Evolutionary conservation across 2,329 filamentous ascomycete species (phyloP).

Genomic region (Graphilbum sp.): DNA sequence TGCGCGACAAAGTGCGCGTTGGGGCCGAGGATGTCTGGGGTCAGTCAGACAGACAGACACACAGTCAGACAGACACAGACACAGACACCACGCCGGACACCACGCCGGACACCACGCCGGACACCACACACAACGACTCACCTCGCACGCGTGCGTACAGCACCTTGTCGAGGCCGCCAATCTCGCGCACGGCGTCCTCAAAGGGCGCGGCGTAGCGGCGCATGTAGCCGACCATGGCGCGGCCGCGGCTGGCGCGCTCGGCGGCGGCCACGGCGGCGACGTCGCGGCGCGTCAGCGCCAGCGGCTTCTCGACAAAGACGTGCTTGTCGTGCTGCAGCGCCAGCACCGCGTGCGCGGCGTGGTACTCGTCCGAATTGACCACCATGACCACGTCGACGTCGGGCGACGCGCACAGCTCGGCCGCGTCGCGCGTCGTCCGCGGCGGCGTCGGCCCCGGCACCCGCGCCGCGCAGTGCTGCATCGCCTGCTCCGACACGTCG

Average conservation of each 20-base stretch:
- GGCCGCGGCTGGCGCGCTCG: slow-evolving; percentile 23
- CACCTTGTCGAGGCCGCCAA: slow-evolving; percentile 32
- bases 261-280: slow-evolving; percentile 30
- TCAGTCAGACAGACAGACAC: slow-evolving; percentile 34
- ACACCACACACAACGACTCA: background rate
- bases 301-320: slow-evolving; percentile 43
- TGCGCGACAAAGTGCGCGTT: slow-evolving; percentile 31
- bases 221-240: slow-evolving; percentile 44
- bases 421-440: slow-evolving; percentile 18
- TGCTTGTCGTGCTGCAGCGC: slow-evolving; percentile 37
- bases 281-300: slow-evolving; percentile 31
- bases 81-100: too few relatives aligned
- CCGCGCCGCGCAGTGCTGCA: slow-evolving; percentile 11
- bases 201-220: slow-evolving; percentile 42
- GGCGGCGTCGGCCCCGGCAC: slow-evolving; percentile 9
- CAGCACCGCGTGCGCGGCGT: slow-evolving; percentile 30
- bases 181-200: slow-evolving; percentile 31
- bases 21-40: slow-evolving; percentile 29
- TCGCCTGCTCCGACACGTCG: slow-evolving; percentile 24
- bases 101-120: too few relatives aligned
- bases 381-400: slow-evolving; percentile 38
- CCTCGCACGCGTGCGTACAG: slow-evolving; percentile 33
- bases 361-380: slow-evolving; percentile 34
- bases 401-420: slow-evolving; percentile 22
- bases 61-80: background rate